Percentiles rank a stretch among this genome's conserved stretches.
Evolutionary conservation across 768 basidiomycete genomes (phyloP).

Genomic region (Mycena vitilis): DNA sequence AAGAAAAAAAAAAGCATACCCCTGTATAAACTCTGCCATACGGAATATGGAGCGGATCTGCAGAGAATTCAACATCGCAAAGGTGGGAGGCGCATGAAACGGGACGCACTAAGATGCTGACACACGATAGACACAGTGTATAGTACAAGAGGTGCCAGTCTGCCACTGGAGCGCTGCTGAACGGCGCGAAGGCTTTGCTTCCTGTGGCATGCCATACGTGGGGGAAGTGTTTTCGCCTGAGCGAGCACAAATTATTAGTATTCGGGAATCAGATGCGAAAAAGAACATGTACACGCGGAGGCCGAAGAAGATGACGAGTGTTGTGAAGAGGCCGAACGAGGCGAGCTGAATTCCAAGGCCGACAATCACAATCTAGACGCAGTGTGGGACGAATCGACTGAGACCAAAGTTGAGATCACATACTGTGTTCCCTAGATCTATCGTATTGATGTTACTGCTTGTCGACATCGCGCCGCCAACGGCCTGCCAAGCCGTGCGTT

Average conservation of each 20-base stretch:
- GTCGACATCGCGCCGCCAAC: slow-evolving; percentile 2
- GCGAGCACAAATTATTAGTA: neutral
- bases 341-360: slow-evolving; percentile 20
- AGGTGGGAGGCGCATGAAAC: neutral
- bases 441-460: neutral
- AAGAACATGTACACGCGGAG: slow-evolving; percentile 8
- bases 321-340: slow-evolving; percentile 22
- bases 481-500: neutral
- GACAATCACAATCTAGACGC: slow-evolving; percentile 13
- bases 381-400: neutral
- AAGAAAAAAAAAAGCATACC: neutral
- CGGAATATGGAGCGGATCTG: slow-evolving; percentile 31
- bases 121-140: slow-evolving; percentile 18
- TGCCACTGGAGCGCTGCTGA: neutral
- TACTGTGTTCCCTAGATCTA: slow-evolving; percentile 22
- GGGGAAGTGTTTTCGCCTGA: slow-evolving; percentile 17
- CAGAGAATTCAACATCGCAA: neutral
- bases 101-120: slow-evolving; percentile 21
- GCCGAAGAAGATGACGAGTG: slow-evolving; percentile 17
- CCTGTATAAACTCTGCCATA: slow-evolving; percentile 18
- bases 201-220: slow-evolving; percentile 16
- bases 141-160: slow-evolving; percentile 30
- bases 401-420: neutral
- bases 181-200: neutral
- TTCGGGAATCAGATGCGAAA: neutral